Base-by-base conservation (phyloP, 2,329 filamentous ascomycete species). In the Endocalyx cinctus region DNA sequence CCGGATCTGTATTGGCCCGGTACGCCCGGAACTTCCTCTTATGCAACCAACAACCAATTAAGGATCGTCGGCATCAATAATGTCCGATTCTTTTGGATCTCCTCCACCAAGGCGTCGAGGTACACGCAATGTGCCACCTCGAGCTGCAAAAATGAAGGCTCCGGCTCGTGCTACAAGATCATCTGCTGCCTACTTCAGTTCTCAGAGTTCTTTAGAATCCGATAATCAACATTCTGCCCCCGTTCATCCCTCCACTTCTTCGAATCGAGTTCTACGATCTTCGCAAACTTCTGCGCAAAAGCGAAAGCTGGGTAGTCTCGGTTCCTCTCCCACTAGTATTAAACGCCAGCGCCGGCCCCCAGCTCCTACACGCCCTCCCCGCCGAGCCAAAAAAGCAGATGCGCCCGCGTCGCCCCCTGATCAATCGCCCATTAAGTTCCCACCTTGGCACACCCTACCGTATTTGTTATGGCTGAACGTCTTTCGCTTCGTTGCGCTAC, bases 401-500 rank as follows among this genome's bases (percentile, higher is more conserved):
- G n/a, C n/a, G n/a, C n/a, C n/a, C n/a, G n/a, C n/a, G n/a, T n/a
- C n/a, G n/a, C 34, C 12, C 31, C 22, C 22, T 13, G 14, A 28
- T 5, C 23, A 35, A 13, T 46, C 37, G 48, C 70, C 76, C 29
- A 74, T 74, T 11, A 60, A 70, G 25, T 84, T 75, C 76, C 64
- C 69, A 37, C 69, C 66, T 15, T 67, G 45, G 42, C 25, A 31
- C 8, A 42, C 33, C 2, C 41, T 87, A 15, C 79, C 82, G 2
- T 85, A 87, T 46, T 71, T 79, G 28, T 70, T 87, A 12, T 77
- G 88, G 43, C 63, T 78, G 16, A 71, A 79, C 34, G 77, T 92
- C 25, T 87, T 94, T 51, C 62, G 74, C 29, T 79, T 77, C 54
- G 80, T 84, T 10, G 77, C 82, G 3, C 60, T 69, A 31, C 74